phyloP scores from a whole-genome alignment of 768 basidiomycete genomes.

The Albatrellus ellisii region DNA sequence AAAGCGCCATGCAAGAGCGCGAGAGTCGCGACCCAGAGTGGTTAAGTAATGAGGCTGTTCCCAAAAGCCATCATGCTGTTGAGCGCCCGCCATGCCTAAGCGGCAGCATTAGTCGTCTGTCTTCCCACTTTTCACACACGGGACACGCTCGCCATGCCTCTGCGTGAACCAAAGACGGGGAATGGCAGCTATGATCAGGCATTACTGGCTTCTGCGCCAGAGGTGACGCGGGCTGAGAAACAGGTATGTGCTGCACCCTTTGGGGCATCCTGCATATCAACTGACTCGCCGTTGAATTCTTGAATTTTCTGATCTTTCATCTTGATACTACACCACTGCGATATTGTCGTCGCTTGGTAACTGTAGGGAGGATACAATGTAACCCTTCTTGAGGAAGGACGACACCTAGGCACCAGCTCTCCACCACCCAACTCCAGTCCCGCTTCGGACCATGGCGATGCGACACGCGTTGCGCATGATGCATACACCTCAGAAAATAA shows the following conservation, averaged over 20 bases:
- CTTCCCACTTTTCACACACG: too few species aligned
- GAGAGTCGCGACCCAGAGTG: too few species aligned
- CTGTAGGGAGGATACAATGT: constrained; percentile 41
- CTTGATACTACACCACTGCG: background rate
- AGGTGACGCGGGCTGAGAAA: constrained; percentile 19
- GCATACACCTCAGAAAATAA: constrained; percentile 5
- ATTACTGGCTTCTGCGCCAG: constrained; percentile 19
- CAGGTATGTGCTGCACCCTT: constrained; percentile 16
- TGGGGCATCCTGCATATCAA: background rate
- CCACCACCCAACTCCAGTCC: constrained; percentile 10
- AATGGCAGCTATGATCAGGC: constrained; percentile 17
- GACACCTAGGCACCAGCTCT: constrained; percentile 12
- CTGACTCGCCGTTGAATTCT: background rate
- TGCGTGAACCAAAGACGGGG: background rate
- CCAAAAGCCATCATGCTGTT: too few species aligned
- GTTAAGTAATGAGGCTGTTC: too few species aligned
- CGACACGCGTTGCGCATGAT: constrained; percentile 5
- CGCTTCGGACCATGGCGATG: constrained; percentile 15
- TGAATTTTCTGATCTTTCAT: background rate
- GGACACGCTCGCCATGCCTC: constrained; percentile 8
- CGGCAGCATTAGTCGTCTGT: too few species aligned
- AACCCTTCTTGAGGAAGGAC: constrained; percentile 24
- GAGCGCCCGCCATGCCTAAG: too few species aligned
- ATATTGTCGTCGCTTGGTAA: background rate
- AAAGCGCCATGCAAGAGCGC: too few species aligned